Conservation (phyloP, 1,139 yeast species). For the Saccharomyces uvarum region DNA sequence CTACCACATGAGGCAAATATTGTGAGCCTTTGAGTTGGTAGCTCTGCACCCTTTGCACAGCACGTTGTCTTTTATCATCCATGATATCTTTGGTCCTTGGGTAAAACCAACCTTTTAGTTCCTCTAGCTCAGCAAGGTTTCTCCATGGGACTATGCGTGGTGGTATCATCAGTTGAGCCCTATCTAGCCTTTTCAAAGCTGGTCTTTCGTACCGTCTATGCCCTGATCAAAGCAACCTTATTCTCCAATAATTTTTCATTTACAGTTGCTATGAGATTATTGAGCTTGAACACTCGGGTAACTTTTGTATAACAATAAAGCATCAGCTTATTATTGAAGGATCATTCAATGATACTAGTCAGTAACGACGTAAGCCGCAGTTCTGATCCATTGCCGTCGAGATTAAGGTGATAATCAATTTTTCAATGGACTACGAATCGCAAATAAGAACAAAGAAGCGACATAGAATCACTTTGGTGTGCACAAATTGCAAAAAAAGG, state of each 20-base stretch:
- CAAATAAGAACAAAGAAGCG: slow-evolving; percentile 13
- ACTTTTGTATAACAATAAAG: not conserved
- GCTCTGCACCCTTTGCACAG: slow-evolving; percentile 53
- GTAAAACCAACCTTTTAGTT: slow-evolving; percentile 54
- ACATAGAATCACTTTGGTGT: slow-evolving; percentile 29
- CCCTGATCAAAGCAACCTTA: not conserved
- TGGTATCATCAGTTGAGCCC: slow-evolving; percentile 18
- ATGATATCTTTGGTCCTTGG: slow-evolving; percentile 21
- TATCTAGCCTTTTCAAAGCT: not conserved
- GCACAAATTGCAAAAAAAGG: slow-evolving; percentile 33
- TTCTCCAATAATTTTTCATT: not conserved
- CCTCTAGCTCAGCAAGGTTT: slow-evolving; percentile 42
- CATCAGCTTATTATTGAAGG: not conserved
- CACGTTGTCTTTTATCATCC: slow-evolving; percentile 36
- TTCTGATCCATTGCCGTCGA: not conserved
- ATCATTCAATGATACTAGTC: not conserved
- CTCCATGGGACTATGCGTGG: slow-evolving; percentile 56
- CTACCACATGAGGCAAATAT: slow-evolving; percentile 68
- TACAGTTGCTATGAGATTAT: not conserved
- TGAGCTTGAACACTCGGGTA: not conserved
- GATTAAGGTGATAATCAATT: not conserved
- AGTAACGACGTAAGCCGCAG: not conserved
- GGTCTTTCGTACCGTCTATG: not conserved
- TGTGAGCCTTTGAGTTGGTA: slow-evolving; percentile 56
- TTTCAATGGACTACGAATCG: not conserved